Conservation (phyloP, 148 eudicot species). For the Vaccinium myrtillus region DNA sequence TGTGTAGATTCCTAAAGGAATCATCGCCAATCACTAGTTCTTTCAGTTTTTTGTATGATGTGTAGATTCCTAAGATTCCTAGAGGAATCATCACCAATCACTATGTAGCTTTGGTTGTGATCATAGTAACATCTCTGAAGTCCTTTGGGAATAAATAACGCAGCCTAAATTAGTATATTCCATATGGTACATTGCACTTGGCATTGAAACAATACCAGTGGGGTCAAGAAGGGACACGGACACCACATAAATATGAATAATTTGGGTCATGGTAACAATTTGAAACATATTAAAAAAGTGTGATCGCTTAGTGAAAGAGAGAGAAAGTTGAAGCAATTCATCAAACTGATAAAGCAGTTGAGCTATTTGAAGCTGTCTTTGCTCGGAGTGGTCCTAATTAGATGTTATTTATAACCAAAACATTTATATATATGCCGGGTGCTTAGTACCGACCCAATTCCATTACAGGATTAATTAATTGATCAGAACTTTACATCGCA, state of each 20-base stretch:
- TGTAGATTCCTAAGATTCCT: not conserved
- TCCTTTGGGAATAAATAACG: not conserved
- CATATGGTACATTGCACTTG: not conserved
- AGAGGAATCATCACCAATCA: not conserved
- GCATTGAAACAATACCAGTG: not conserved
- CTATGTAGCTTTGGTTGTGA: not conserved
- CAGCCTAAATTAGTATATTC: not conserved
- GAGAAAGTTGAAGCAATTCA: not conserved
- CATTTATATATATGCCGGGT: not conserved
- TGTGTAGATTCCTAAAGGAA: not conserved
- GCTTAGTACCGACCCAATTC: conserved; percentile 10
- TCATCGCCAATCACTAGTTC: not conserved
- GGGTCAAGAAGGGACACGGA: not conserved
- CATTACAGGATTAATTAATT: conserved; percentile 9
- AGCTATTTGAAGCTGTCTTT: not conserved
- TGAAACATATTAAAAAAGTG: not conserved
- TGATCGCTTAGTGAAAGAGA: not conserved
- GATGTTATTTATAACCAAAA: not conserved
- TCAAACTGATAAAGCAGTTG: not conserved
- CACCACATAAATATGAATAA: not conserved
- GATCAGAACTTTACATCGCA: not conserved
- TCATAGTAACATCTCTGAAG: not conserved
- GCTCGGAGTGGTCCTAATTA: not conserved
- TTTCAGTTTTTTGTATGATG: not conserved
- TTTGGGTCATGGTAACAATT: not conserved